These are phyloP conservation scores for Amanita phalloides DNA, from an alignment of 768 basidiomycete species.

Conservation along the genomic window DNA sequence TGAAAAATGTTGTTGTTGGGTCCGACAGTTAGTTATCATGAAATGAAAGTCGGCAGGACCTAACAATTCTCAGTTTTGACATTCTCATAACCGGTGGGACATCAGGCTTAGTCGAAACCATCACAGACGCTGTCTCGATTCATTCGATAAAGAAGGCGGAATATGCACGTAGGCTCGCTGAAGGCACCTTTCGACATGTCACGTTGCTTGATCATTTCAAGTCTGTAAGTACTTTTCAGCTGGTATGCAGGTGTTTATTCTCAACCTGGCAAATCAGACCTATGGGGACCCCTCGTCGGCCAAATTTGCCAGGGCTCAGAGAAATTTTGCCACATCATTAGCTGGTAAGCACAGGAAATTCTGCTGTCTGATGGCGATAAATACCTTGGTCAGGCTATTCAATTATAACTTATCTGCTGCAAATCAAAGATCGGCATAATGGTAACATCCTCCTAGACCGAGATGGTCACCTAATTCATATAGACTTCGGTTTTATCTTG, in stretches of 20 bases:
- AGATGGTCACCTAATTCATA: slow-evolving; percentile 91
- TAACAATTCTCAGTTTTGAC: slow-evolving; percentile 56
- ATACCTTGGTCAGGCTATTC: slow-evolving; percentile 60
- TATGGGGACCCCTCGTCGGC: slow-evolving; percentile 85
- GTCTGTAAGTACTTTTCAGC: slow-evolving; percentile 38
- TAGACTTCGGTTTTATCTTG: slow-evolving; percentile 98
- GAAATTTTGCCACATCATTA: slow-evolving; percentile 88
- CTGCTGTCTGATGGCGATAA: background rate
- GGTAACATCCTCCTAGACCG: slow-evolving; percentile 96
- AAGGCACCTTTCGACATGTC: slow-evolving; percentile 77
- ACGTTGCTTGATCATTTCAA: slow-evolving; percentile 89
- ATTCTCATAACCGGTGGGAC: slow-evolving; percentile 90
- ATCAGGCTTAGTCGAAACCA: slow-evolving; percentile 94
- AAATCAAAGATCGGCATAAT: slow-evolving; percentile 98
- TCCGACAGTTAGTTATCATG: slow-evolving; percentile 59
- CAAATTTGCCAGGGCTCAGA: slow-evolving; percentile 82
- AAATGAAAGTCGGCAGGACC: background rate
- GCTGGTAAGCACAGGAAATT: slow-evolving; percentile 37
- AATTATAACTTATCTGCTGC: slow-evolving; percentile 89
- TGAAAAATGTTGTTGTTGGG: slow-evolving; percentile 88
- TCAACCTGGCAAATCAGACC: slow-evolving; percentile 35
- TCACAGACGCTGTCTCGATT: slow-evolving; percentile 95
- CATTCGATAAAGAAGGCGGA: slow-evolving; percentile 99
- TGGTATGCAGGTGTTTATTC: background rate
- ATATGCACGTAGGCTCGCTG: slow-evolving; percentile 80